A percentile compares a stretch with the other conserved stretches of the same genome.
Conservation (phyloP, 202 grass and related monocot genomes). For the Eragrostis tef region DNA sequence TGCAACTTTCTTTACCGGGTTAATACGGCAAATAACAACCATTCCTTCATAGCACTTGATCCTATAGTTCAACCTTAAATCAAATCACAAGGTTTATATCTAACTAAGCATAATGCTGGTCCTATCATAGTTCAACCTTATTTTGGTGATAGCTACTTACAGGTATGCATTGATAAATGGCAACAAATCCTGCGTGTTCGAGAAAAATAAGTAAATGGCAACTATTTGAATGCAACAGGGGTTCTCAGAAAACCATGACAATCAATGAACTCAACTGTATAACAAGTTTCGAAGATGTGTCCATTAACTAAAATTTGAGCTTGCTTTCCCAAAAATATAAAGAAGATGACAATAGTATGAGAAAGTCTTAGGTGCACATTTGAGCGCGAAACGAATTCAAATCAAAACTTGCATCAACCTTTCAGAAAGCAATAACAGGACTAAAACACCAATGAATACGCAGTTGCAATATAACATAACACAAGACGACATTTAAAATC, state of each 20-base stretch:
- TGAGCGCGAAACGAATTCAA: background rate
- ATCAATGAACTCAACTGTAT: slow-evolving; percentile 2
- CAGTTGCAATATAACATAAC: background rate
- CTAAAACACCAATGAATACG: background rate
- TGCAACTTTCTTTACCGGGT: slow-evolving; percentile 4
- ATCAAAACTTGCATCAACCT: background rate
- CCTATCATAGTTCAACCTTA: background rate
- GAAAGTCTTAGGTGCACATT: background rate
- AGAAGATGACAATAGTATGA: background rate
- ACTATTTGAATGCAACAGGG: background rate
- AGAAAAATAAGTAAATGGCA: background rate
- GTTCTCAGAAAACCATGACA: background rate
- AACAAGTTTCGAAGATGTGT: background rate
- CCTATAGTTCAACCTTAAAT: too few relatives aligned
- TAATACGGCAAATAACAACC: background rate
- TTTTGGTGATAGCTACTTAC: background rate
- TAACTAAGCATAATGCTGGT: slow-evolving; percentile 3
- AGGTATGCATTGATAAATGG: background rate
- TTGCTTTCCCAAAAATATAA: background rate
- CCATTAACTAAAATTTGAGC: background rate
- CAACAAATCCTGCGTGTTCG: background rate
- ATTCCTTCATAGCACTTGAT: too few relatives aligned
- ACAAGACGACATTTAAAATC: background rate
- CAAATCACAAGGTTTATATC: too few relatives aligned
- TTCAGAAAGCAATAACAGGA: background rate